Conservation (phyloP, 106 monocot genomes). For the Dendrobium huoshanense region DNA sequence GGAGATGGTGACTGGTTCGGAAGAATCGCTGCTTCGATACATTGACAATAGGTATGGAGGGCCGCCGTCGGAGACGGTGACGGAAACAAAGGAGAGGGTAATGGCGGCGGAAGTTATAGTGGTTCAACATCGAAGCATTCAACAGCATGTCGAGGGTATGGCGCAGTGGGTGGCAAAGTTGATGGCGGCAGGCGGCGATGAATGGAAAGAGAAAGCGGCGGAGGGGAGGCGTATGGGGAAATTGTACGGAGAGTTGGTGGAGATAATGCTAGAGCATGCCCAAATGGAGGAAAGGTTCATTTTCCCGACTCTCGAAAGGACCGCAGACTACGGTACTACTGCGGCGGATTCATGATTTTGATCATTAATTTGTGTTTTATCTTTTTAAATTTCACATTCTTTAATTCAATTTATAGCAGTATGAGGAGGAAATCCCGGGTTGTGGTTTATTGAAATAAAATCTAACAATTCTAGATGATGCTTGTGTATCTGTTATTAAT, state of each 20-base stretch:
- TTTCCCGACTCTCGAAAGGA: slow-evolving; percentile 53
- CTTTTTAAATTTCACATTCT: not conserved
- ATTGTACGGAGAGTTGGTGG: slow-evolving; percentile 49
- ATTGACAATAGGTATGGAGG: slow-evolving; percentile 40
- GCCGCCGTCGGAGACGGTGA: slow-evolving; percentile 6
- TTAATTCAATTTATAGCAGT: not conserved
- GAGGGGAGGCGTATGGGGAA: slow-evolving; percentile 39
- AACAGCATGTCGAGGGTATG: slow-evolving; percentile 57
- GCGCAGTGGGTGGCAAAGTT: slow-evolving; percentile 38
- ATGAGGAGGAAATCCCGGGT: no score
- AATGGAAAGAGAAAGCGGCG: slow-evolving; percentile 14
- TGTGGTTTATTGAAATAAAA: no score
- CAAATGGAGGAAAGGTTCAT: slow-evolving; percentile 85
- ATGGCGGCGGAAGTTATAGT: slow-evolving; percentile 19
- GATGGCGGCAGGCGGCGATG: slow-evolving; percentile 16
- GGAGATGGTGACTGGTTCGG: slow-evolving; percentile 25
- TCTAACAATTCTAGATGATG: no score
- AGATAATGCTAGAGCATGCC: slow-evolving; percentile 92
- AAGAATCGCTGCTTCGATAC: slow-evolving; percentile 36
- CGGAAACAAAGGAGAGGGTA: not conserved
- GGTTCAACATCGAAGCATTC: slow-evolving; percentile 75
- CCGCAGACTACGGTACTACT: slow-evolving; percentile 35
- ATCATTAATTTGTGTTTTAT: not conserved
- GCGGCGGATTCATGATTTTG: no score
- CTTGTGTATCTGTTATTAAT: no score